Conservation (phyloP, 208 protist species). For the Trichomonas gallinae region DNA sequence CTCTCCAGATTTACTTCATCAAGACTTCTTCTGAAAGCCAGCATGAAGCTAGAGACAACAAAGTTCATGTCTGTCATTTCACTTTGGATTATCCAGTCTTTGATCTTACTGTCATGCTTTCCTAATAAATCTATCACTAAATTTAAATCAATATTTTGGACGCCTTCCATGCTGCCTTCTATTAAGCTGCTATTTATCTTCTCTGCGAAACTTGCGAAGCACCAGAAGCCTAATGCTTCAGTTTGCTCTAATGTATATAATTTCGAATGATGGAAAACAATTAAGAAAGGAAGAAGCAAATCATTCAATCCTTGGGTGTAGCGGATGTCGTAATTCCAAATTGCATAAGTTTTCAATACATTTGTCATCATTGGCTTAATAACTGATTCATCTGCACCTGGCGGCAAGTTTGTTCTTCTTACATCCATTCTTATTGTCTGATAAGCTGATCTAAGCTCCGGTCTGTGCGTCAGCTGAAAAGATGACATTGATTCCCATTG, state of each 20-base stretch:
- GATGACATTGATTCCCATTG: background rate
- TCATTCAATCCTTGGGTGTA: slow-evolving; percentile 8
- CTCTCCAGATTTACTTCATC: background rate
- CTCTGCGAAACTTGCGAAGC: background rate
- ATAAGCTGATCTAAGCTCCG: background rate
- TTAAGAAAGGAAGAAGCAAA: background rate
- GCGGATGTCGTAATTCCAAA: background rate
- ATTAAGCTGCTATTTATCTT: background rate
- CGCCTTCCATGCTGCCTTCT: background rate
- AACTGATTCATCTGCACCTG: too few relatives aligned
- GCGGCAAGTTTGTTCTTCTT: background rate
- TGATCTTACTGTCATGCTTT: background rate
- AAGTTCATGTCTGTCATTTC: background rate
- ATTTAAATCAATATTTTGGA: background rate
- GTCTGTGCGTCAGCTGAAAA: background rate
- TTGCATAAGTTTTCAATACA: background rate
- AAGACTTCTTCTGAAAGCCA: background rate
- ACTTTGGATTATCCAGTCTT: background rate
- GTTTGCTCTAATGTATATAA: background rate
- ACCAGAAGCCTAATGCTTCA: background rate
- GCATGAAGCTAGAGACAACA: background rate
- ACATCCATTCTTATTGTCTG: slow-evolving; percentile 15
- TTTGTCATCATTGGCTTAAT: background rate
- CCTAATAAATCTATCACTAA: background rate
- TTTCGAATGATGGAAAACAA: background rate